These are phyloP conservation scores for Huiozyma naganishii DNA, from an alignment of 805 yeast genomes.

Conservation along the genomic window DNA sequence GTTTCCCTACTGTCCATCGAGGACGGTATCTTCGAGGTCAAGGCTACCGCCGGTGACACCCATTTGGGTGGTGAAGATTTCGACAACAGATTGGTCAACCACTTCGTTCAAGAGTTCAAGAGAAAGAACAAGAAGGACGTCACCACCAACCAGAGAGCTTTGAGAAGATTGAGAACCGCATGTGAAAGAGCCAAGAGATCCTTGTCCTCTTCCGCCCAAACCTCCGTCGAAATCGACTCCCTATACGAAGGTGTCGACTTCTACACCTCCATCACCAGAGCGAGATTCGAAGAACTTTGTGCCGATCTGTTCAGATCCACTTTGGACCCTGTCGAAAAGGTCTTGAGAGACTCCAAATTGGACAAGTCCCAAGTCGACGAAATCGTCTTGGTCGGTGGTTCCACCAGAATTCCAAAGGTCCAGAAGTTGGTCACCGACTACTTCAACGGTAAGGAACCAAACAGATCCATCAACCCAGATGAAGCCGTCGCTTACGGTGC, in stretches of 20 bases:
- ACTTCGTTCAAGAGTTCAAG: conserved; percentile 91
- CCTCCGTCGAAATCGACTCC: conserved; percentile 93
- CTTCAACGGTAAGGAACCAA: conserved; percentile 98
- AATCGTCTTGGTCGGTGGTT: conserved; percentile 96
- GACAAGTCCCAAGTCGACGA: conserved; percentile 90
- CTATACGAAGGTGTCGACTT: conserved; percentile 93
- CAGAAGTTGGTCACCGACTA: conserved; percentile 94
- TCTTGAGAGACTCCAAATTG: conserved; percentile 83
- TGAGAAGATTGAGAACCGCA: conserved; percentile 97
- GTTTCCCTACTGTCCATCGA: conserved; percentile 87
- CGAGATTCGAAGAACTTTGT: conserved; percentile 97
- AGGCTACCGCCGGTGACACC: conserved; percentile 77
- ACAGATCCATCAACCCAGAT: conserved; percentile 96
- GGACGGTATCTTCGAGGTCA: conserved; percentile 94
- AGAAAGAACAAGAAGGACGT: conserved; percentile 95
- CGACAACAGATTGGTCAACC: conserved; percentile 91
- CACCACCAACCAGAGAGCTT: conserved; percentile 87
- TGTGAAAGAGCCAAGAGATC: conserved; percentile 99
- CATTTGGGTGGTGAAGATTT: conserved; percentile 98
- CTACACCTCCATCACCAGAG: conserved; percentile 96
- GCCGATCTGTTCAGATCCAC: conserved; percentile 93
- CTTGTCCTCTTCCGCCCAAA: conserved; percentile 92
- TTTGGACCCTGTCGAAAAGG: conserved; percentile 92
- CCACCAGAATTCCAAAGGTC: conserved; percentile 97
- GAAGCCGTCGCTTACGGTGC: conserved; percentile 99